Evolutionary conservation across 2,329 filamentous ascomycete species (phyloP).

Genomic region (Amauroascus niger): DNA sequence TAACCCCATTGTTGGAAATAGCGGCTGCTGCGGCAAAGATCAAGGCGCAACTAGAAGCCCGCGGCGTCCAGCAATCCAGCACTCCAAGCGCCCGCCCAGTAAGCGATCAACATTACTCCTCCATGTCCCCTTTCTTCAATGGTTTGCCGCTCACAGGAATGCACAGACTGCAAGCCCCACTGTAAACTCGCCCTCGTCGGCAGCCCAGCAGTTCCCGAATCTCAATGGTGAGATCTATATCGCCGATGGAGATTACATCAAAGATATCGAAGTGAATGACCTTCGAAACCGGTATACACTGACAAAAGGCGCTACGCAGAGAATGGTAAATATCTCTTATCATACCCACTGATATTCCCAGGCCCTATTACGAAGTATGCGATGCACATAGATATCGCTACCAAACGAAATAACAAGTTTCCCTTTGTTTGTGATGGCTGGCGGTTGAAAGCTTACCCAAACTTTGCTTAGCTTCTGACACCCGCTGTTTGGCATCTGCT

Average conservation of each 20-base stretch:
- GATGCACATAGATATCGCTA: conserved; percentile 26
- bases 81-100: conserved; percentile 67
- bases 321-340: conserved; percentile 91
- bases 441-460: conserved; percentile 59
- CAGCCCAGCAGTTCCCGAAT: conserved; percentile 40
- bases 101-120: conserved; percentile 20
- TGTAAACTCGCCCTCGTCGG: conserved; percentile 46
- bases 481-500: conserved; percentile 81
- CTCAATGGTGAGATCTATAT: conserved; percentile 86
- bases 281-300: conserved; percentile 91
- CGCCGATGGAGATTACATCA: conserved; percentile 94
- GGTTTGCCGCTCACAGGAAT: conserved; percentile 13
- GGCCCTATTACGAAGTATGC: conserved; percentile 29
- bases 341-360: conserved; percentile 54
- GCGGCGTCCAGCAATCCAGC: conserved; percentile 81
- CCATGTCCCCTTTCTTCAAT: neutral
- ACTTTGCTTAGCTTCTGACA: conserved; percentile 49
- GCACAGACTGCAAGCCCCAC: conserved; percentile 41
- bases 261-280: conserved; percentile 98
- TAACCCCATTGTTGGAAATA: conserved; percentile 28
- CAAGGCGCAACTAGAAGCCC: conserved; percentile 71
- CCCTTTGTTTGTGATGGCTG: conserved; percentile 33
- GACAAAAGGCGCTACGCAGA: conserved; percentile 94
- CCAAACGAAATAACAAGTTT: conserved; percentile 15
- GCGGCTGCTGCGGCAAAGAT: conserved; percentile 84